A percentile compares a stretch with the other conserved stretches of the same genome.
These are phyloP conservation scores for Talaromyces sp. DNA, from an alignment of 2,329 filamentous ascomycete genomes.

Conservation along the genomic window DNA sequence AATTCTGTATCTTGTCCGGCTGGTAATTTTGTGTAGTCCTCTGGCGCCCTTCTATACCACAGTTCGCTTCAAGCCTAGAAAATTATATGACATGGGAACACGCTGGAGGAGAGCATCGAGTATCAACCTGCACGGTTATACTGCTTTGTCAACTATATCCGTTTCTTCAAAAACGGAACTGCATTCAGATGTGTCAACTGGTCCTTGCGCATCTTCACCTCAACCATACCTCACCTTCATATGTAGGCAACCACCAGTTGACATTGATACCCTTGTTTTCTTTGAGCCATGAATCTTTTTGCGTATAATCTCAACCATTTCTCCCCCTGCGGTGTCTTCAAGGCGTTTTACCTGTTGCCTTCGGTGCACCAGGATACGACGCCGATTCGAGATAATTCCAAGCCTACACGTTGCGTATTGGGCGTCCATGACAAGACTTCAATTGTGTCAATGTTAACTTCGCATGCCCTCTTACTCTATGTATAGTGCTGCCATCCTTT, in stretches of 20 bases:
- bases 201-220: not conserved
- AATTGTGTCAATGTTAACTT: too few species aligned
- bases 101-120: too few species aligned
- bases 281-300: too few species aligned
- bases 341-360: too few species aligned
- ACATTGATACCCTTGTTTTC: too few species aligned
- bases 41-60: not conserved
- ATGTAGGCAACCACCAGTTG: too few species aligned
- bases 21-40: not conserved
- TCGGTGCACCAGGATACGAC: not conserved
- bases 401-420: conserved; percentile 61
- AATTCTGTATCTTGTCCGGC: not conserved
- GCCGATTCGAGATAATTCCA: conserved; percentile 74
- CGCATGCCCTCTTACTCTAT: too few species aligned
- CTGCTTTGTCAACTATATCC: not conserved
- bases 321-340: too few species aligned
- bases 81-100: not conserved
- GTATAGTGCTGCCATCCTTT: too few species aligned
- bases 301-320: too few species aligned
- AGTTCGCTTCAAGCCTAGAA: not conserved
- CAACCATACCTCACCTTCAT: not conserved
- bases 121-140: not conserved
- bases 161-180: not conserved
- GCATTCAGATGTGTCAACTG: not conserved
- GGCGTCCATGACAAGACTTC: conserved; percentile 50